A percentile compares a stretch with the other conserved stretches of the same genome.
Conservation (phyloP, 805 yeast genomes). For the Candida pini region DNA sequence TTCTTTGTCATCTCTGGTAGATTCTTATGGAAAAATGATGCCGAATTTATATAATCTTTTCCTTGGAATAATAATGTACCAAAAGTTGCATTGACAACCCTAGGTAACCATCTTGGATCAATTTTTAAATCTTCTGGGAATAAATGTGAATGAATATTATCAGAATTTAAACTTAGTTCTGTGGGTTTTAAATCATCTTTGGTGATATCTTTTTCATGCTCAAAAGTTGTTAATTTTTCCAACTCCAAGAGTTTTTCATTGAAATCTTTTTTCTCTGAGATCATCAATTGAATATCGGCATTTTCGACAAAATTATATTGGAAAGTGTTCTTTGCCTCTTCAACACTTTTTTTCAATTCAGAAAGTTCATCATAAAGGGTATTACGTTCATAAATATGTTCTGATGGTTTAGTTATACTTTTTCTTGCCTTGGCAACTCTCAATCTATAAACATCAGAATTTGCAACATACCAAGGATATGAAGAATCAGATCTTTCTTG, state of each 20-base stretch:
- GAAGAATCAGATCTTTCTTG: constrained; percentile 18
- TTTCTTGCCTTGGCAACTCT: constrained; percentile 12
- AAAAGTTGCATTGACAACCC: constrained; percentile 23
- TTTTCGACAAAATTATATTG: constrained; percentile 23
- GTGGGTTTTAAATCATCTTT: background rate
- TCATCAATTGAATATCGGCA: background rate
- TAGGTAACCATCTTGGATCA: constrained; percentile 15
- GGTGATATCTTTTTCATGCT: background rate
- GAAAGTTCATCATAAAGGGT: constrained; percentile 10
- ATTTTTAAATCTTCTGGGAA: constrained; percentile 3
- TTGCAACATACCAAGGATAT: constrained; percentile 27
- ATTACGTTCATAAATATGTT: background rate
- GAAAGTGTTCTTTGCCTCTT: constrained; percentile 21
- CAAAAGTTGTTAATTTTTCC: background rate
- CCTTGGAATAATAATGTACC: constrained; percentile 23
- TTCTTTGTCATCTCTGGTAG: constrained; percentile 21
- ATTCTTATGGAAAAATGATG: constrained; percentile 21
- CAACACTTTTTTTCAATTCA: constrained; percentile 15
- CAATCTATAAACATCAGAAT: constrained; percentile 17
- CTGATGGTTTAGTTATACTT: background rate
- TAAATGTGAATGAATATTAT: constrained; percentile 6
- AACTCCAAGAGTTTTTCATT: background rate
- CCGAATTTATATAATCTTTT: constrained; percentile 3
- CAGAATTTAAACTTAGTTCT: constrained; percentile 1
- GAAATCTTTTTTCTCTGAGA: background rate